Percentiles rank a stretch among this genome's conserved stretches.
Conservation (phyloP, 2,329 filamentous ascomycete genomes). For the Rhinocladiella mackenziei region DNA sequence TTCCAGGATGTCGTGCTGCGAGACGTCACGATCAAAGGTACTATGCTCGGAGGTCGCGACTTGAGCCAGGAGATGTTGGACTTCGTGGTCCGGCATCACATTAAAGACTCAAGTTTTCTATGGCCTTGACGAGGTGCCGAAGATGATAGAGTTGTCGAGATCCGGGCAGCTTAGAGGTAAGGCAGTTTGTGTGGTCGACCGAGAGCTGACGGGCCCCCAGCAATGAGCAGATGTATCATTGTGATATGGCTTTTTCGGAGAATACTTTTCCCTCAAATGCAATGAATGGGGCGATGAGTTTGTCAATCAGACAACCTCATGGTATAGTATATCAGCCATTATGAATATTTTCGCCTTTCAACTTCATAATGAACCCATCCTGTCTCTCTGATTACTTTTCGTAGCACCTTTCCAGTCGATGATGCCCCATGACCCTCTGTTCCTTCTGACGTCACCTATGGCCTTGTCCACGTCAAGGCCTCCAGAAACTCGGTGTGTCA, state of each 20-base stretch:
- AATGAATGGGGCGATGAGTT: too few species aligned
- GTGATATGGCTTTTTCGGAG: too few species aligned
- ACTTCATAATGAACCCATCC: too few species aligned
- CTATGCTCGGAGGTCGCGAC: slow-evolving; percentile 41
- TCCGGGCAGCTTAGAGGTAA: slow-evolving; percentile 54
- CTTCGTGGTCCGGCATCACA: slow-evolving; percentile 44
- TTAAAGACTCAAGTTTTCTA: slow-evolving; percentile 52
- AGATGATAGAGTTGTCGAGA: slow-evolving; percentile 49
- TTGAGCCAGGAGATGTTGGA: slow-evolving; percentile 49
- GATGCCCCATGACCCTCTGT: slow-evolving; percentile 50
- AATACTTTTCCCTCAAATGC: too few species aligned
- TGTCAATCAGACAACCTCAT: too few species aligned
- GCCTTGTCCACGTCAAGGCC: slow-evolving; percentile 46
- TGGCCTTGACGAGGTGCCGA: slow-evolving; percentile 50
- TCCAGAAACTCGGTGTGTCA: slow-evolving; percentile 32
- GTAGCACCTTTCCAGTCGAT: slow-evolving; percentile 33
- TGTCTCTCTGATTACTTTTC: slow-evolving; percentile 25
- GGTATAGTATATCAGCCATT: too few species aligned
- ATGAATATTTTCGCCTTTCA: too few species aligned
- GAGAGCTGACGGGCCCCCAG: too few species aligned
- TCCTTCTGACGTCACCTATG: slow-evolving; percentile 52
- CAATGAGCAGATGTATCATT: too few species aligned
- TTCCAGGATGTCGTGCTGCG: slow-evolving; percentile 51
- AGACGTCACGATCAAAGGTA: slow-evolving; percentile 51
- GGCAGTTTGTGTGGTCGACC: slow-evolving; percentile 33